Evolutionary conservation across 495 filamentous ascomycete species (phyloP), one percentile per base, ranked within the genome.

Genomic region (Lophiotrema nucula): DNA sequence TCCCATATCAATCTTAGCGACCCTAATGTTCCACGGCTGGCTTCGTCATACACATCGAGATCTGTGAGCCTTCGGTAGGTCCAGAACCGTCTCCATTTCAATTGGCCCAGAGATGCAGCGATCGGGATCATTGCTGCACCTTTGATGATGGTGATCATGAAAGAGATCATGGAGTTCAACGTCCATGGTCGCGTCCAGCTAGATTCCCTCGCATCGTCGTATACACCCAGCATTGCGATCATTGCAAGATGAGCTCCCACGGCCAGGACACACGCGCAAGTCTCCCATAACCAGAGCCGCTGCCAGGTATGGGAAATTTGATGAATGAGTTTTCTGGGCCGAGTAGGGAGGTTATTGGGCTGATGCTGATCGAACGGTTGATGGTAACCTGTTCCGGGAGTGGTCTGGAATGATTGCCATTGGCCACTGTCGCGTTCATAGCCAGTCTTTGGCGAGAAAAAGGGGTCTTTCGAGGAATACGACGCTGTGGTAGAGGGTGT

Each of bases 81-180:
- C 47, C 47, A 53, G 39, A 60, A 60, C 2, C 38, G 16, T 35
- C 39, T 41, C 56, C 56, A 60, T 37, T 60, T 60, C 19, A 60
- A 38, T 28, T 53, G 56, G 41, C 47, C 26, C 6, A 59, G 8
- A 22, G 47, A 24, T 10, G 19, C 8, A 12, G 47, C 56, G 3
- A 53, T 26, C 5, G 56, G 48, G 13, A 44, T 53, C n/a, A 60
- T 15, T 11, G 48, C 5, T 8, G 48, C 56, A 12, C 38, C 56
- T 39, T 60, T 60, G 16, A 47, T 53, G 27, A 53, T 37, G 1
- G 48, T 53, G 16, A 60, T 38, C 23, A 53, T 1, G 16, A 53
- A 44, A 4, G 47, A 23, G 12, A 59, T 46, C 5, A 33, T 52
- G 5, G 47, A 52, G 24, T 51, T 52, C 1, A 52, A 28, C 1